A percentile compares a stretch with the other conserved stretches of the same genome.
Conservation (phyloP, 2,329 filamentous ascomycete species). For the Alternaria brassicicola region DNA sequence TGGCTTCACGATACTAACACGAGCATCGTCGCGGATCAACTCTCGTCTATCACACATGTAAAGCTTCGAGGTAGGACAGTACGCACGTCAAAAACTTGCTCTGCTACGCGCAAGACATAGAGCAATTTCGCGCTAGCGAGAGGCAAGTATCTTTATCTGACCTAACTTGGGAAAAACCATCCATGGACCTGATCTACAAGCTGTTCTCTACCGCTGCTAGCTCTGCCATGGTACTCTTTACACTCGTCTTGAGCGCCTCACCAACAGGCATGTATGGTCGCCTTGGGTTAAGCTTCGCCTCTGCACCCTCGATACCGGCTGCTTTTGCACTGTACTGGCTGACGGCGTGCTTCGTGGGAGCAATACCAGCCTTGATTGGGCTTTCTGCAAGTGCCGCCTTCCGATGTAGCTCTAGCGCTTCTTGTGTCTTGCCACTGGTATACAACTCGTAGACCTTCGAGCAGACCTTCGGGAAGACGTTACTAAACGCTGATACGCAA, state of each 20-base stretch:
- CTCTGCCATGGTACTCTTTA: slow-evolving; percentile 32
- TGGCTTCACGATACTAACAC: not conserved
- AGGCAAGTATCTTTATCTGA: not conserved
- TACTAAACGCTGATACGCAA: slow-evolving; percentile 64
- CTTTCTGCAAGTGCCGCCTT: slow-evolving; percentile 69
- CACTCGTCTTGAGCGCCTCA: slow-evolving; percentile 31
- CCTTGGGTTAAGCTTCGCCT: slow-evolving; percentile 36
- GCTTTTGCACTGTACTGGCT: slow-evolving; percentile 67
- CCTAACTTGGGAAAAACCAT: not conserved
- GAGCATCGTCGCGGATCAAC: not conserved
- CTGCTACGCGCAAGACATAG: not conserved
- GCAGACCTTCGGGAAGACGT: slow-evolving; percentile 63
- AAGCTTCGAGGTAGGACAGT: not conserved
- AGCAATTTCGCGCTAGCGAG: not conserved
- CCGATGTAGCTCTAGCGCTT: slow-evolving; percentile 66
- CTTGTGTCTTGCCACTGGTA: slow-evolving; percentile 60
- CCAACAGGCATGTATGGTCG: slow-evolving; percentile 37
- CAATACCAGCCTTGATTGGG: slow-evolving; percentile 70
- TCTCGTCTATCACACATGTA: not conserved
- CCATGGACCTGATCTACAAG: not conserved
- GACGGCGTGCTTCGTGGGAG: slow-evolving; percentile 71
- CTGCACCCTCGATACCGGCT: slow-evolving; percentile 52
- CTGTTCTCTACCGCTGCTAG: slow-evolving; percentile 36
- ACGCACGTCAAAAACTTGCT: not conserved
- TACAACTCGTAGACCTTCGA: slow-evolving; percentile 67